Percentiles rank a stretch among this genome's conserved stretches.
Evolutionary conservation across 2,329 filamentous ascomycete genomes (phyloP).

Genomic region (Pseudogymnoascus sp.): DNA sequence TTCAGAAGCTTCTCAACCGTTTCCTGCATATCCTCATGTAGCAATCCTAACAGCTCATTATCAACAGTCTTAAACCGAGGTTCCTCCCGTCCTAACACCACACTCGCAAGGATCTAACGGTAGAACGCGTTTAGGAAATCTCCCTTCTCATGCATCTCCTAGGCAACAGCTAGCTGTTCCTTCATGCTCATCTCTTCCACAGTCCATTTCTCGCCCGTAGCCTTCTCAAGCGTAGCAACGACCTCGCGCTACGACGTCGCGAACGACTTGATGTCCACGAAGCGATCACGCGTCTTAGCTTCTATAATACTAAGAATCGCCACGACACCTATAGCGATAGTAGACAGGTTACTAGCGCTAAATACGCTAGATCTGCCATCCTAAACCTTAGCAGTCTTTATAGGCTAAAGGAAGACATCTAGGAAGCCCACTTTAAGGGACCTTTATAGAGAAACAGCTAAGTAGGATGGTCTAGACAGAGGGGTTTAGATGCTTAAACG

Average conservation of each 20-base stretch:
- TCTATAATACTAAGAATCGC: conserved; percentile 23
- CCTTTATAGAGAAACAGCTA: not conserved
- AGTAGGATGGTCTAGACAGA: not conserved
- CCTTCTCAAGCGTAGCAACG: conserved; percentile 25
- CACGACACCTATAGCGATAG: conserved; percentile 28
- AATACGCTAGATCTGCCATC: conserved; percentile 25
- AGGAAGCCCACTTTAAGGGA: not conserved
- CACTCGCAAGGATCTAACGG: not conserved
- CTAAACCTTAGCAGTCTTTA: conserved; percentile 26
- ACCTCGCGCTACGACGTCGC: conserved; percentile 28
- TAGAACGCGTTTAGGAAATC: not conserved
- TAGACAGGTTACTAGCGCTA: conserved; percentile 26
- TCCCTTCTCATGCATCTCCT: not conserved
- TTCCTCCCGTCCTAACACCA: not conserved
- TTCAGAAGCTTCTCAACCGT: not conserved
- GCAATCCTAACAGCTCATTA: not conserved
- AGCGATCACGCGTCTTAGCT: conserved; percentile 29
- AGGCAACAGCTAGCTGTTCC: conserved; percentile 8
- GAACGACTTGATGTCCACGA: conserved; percentile 28
- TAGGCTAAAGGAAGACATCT: not conserved
- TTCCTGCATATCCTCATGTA: not conserved
- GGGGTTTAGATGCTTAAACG: conserved; percentile 8
- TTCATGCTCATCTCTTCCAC: conserved; percentile 19
- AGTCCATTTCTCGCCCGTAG: conserved; percentile 26
- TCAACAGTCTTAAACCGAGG: not conserved